A percentile compares a stretch with the other conserved stretches of the same genome.
phyloP scores from a whole-genome alignment of 768 basidiomycete species.

The Pisolithus albus region DNA sequence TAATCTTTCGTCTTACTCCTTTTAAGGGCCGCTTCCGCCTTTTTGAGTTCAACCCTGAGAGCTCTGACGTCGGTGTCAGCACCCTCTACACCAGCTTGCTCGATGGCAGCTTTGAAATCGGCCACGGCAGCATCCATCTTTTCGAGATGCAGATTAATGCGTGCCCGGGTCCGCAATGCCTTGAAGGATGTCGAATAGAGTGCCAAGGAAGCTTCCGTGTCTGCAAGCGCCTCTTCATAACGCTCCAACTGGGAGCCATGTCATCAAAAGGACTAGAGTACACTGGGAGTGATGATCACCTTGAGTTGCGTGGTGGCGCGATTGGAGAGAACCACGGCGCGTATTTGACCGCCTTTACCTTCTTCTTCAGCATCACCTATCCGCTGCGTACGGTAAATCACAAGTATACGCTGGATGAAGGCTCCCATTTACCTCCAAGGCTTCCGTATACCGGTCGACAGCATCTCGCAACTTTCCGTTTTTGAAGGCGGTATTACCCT shows the following conservation, averaged over 20 bases:
- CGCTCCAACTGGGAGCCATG: constrained; percentile 44
- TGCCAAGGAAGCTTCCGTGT: constrained; percentile 60
- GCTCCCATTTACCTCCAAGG: constrained; percentile 49
- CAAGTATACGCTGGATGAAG: background rate
- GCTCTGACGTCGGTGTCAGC: constrained; percentile 56
- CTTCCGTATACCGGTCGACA: constrained; percentile 59
- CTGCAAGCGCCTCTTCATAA: constrained; percentile 61
- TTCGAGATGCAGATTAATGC: constrained; percentile 69
- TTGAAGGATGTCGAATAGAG: constrained; percentile 70
- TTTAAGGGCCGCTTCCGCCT: constrained; percentile 78
- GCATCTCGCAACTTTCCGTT: constrained; percentile 52
- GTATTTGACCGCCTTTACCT: constrained; percentile 72
- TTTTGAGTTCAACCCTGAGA: constrained; percentile 61
- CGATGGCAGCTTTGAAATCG: constrained; percentile 76
- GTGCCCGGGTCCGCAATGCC: constrained; percentile 79
- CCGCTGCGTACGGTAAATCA: constrained; percentile 32
- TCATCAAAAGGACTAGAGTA: constrained; percentile 1
- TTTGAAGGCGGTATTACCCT: constrained; percentile 78
- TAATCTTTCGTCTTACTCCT: constrained; percentile 88
- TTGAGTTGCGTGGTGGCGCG: constrained; percentile 78
- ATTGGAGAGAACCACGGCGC: constrained; percentile 75
- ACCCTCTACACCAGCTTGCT: constrained; percentile 61
- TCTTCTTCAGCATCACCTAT: constrained; percentile 66
- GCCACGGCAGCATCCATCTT: constrained; percentile 62
- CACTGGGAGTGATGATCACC: constrained; percentile 30